Evolutionary conservation across 164 flowering plant species (phyloP), one percentile per base, ranked within the genome.

Genomic region (Protea cynaroides): DNA sequence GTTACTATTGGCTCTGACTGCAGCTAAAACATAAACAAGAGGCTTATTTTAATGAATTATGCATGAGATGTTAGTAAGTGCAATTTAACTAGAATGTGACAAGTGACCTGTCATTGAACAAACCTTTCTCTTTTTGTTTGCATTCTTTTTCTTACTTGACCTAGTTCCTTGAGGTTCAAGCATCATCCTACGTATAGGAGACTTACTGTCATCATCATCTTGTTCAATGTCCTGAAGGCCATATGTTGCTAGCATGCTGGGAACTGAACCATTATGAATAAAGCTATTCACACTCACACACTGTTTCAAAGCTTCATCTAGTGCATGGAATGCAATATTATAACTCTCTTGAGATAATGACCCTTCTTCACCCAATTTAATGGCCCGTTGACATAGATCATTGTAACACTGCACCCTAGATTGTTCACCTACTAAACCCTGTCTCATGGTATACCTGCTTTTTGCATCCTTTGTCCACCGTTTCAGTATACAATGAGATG

Each of bases 381-480:
- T 79, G 68, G 95, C 90, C 25, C 70, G 73, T 64, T 74, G 82
- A 63, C 92, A 90, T 36, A 90, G 67, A 58, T 84, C 86, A 78
- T 86, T 87, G 70, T 86, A 90, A 8, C 88, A 83, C 37, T 76
- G 84, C 63, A 76, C 83, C 82, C 95, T 82, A 29, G 82, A 79
- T 64, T 80, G 82, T 60, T 60, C 58, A 57, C 74, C 64, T 57
- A 67, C 75, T 19, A 80, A 65, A 63, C 73, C 82, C 66, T 76
- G 79, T 25, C 53, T 72, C 29, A 71, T 38, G 37, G 72, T 52
- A 44, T 74, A 83, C 66, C 75, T 69, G 63, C 64, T 83, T 71
- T 83, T 91, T 38, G 86, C 89, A 76, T 87, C 95, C 76, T 84
- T 90, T 24, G 91, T 85, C 97, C 97, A 90, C 66, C 97, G 82